Base-by-base conservation (phyloP, 2,329 filamentous ascomycete species). In the Alternaria burnsii region DNA sequence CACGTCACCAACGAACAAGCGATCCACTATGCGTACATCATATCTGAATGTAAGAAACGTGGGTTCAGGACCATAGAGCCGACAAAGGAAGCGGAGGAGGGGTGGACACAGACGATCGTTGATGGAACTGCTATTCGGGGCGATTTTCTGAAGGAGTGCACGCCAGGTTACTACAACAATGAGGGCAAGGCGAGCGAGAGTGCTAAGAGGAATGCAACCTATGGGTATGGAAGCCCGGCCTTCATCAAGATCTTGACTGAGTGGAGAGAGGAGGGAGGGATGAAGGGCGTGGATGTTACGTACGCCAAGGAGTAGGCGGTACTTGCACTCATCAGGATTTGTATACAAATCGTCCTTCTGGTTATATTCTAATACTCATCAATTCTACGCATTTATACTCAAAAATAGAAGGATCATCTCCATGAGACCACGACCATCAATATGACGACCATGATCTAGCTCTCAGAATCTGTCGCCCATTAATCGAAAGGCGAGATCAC, bases 111-210 rank as follows among this genome's bases (percentile, higher is more conserved):
- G 43, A 78, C 83, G 50, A 78, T 84, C 43, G 68, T 83, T 66
- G 70, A 70, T 52, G 76, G 78, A 1, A 82, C 82, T 0, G 74
- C 72, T 8, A 77, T 78, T 28, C 79, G 82, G 40, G 78, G 79
- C 0, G 76, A 73, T 2, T 73, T 76, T 8, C 56, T 83, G 20
- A 69, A 72, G 5, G 78, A 82, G 14, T 88, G 86, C 72, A 86
- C 85, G n/a, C 86, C 86, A 0, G 79, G 82, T 12, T 88, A 87
- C 65, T 73, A 83, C 40, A 87, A 85, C 48, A 71, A 71, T 22
- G 69, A 71, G 40, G 71, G 70, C 6, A 70, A 63, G 48, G 53
- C 57, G 12, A 34, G 52, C 28, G 22, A 52, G 18, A 34, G 4
- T 12, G 28, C 7, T 5, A 38, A 54, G 32, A 38, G 46, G 53